Evolutionary conservation across 345 rosid genomes (phyloP).

Genomic region (Eucalyptus curtisii): DNA sequence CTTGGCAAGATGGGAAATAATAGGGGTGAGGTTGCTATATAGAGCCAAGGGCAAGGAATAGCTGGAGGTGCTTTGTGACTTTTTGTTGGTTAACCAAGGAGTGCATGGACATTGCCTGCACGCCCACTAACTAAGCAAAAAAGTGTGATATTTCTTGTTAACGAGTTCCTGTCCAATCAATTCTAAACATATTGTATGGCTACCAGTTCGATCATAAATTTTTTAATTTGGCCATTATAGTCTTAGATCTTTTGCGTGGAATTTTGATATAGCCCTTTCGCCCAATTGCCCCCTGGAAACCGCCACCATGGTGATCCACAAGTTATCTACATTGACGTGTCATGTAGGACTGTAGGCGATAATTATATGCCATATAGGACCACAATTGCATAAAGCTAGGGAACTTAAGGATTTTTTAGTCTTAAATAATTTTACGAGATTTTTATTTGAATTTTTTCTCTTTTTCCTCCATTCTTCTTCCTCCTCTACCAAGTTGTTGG

Average conservation of each 20-base stretch:
- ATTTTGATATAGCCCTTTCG: background rate
- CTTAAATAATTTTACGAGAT: too few relatives aligned
- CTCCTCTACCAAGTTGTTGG: too few relatives aligned
- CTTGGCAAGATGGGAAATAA: background rate
- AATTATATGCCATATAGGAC: background rate
- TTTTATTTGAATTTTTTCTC: too few relatives aligned
- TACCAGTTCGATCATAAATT: background rate
- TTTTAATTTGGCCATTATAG: background rate
- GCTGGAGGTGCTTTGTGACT: background rate
- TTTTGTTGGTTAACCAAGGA: background rate
- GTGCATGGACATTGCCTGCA: background rate
- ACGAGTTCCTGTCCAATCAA: background rate
- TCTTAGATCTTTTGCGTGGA: background rate
- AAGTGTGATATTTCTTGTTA: background rate
- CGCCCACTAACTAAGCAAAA: background rate
- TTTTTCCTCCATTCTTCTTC: too few relatives aligned
- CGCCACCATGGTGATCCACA: too few relatives aligned
- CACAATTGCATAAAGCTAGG: background rate
- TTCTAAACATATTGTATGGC: background rate
- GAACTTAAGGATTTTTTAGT: background rate
- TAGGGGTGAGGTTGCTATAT: background rate
- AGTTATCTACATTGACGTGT: too few relatives aligned
- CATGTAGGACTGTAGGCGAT: accelerated
- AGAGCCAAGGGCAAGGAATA: background rate
- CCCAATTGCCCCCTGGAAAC: accelerated